A percentile compares a stretch with the other conserved stretches of the same genome.
Conservation (phyloP, 352 stramenopile genomes). For the Globisporangium cederbergense region DNA sequence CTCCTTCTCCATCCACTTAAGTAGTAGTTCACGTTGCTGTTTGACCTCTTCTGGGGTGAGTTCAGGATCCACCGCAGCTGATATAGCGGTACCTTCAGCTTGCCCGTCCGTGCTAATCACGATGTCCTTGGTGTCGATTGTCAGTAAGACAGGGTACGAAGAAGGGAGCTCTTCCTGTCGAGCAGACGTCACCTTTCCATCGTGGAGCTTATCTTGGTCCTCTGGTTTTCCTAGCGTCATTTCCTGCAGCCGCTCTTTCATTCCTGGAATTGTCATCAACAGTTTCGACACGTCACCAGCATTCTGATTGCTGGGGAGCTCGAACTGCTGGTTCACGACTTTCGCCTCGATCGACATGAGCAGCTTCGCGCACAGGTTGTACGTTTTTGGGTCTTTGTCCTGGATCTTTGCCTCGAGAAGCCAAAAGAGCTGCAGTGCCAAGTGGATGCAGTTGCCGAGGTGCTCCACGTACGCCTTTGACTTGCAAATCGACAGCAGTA, state of each 20-base stretch:
- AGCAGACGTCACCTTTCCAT: conserved; percentile 7
- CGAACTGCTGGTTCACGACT: conserved; percentile 78
- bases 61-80: not conserved
- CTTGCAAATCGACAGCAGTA: conserved; percentile 78
- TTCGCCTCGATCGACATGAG: conserved; percentile 84
- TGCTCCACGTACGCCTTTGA: conserved; percentile 75
- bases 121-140: not conserved
- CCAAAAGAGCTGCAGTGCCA: conserved; percentile 73
- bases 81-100: not conserved
- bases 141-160: not conserved
- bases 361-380: conserved; percentile 74
- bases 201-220: conserved; percentile 4
- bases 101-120: not conserved
- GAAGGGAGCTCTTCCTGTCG: conserved; percentile 8
- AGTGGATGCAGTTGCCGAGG: conserved; percentile 75
- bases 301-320: conserved; percentile 33
- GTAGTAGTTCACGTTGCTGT: conserved; percentile 44
- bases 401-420: conserved; percentile 73
- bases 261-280: conserved; percentile 52
- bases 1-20: conserved; percentile 79
- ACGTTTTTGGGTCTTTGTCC: conserved; percentile 66
- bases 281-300: conserved; percentile 37
- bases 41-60: conserved; percentile 17
- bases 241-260: conserved; percentile 43
- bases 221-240: conserved; percentile 20